These are phyloP conservation scores for Pyrenochaeta sp. DNA, from an alignment of 2,329 filamentous ascomycete genomes.

Conservation along the genomic window DNA sequence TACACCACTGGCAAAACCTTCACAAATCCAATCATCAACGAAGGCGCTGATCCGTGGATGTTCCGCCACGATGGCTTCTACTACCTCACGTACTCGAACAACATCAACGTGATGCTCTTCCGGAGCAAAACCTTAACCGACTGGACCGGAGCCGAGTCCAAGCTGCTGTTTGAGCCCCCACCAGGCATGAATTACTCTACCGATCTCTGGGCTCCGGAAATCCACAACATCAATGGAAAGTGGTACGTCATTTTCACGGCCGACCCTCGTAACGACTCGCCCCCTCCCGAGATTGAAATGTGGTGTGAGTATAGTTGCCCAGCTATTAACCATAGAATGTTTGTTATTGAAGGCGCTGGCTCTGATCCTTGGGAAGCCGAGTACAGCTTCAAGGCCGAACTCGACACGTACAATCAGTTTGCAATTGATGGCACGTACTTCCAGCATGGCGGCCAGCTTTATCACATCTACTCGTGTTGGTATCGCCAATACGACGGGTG, in stretches of 20 bases:
- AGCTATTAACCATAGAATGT: constrained; percentile 61
- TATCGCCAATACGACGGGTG: constrained; percentile 56
- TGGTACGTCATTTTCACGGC: constrained; percentile 64
- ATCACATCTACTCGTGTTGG: constrained; percentile 52
- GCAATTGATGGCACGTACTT: constrained; percentile 64
- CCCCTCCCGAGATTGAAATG: constrained; percentile 57
- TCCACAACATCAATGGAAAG: constrained; percentile 55
- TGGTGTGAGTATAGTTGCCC: constrained; percentile 58
- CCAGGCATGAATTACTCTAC: constrained; percentile 55
- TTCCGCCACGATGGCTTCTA: constrained; percentile 52
- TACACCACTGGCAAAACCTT: constrained; percentile 43
- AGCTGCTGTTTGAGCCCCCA: constrained; percentile 52
- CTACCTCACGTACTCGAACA: constrained; percentile 56
- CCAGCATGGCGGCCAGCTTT: constrained; percentile 47
- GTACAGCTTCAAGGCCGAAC: constrained; percentile 55
- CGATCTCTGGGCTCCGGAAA: constrained; percentile 60
- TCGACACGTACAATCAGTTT: constrained; percentile 62
- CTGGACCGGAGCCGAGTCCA: constrained; percentile 55
- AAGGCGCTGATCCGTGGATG: constrained; percentile 56
- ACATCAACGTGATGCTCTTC: constrained; percentile 53
- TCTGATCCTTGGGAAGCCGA: constrained; percentile 55
- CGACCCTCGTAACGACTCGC: constrained; percentile 56
- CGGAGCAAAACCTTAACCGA: constrained; percentile 52
- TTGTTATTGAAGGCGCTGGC: constrained; percentile 54
- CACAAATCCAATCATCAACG: constrained; percentile 54